Percentiles rank a stretch among this genome's conserved stretches.
Evolutionary conservation across 306 rosid genomes (phyloP).

Genomic region (Cucurbita moschata): DNA sequence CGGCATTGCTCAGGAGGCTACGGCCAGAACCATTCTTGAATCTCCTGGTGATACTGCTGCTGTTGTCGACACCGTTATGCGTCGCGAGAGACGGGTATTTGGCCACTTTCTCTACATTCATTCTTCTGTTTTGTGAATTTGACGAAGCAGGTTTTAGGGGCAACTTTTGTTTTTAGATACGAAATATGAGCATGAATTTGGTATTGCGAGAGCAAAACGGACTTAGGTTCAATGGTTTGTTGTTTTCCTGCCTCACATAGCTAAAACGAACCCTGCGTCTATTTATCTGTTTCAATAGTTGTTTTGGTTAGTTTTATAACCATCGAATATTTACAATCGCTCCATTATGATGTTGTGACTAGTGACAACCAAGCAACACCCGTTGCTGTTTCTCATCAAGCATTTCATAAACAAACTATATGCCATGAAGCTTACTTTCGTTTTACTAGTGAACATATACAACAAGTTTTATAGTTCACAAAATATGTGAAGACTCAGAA

Average conservation of each 20-base stretch:
- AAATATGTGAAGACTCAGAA: neutral
- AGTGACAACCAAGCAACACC: neutral
- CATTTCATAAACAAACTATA: neutral
- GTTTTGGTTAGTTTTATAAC: neutral
- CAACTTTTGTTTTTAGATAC: neutral
- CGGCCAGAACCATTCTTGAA: slow-evolving; percentile 40
- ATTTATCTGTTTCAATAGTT: neutral
- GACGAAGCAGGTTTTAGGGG: neutral
- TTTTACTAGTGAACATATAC: neutral
- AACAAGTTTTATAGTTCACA: neutral
- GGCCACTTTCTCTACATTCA: neutral
- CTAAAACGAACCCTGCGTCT: too few relatives aligned
- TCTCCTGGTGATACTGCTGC: slow-evolving; percentile 11
- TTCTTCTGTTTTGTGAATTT: too few relatives aligned
- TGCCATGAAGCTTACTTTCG: neutral
- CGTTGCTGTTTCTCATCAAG: neutral
- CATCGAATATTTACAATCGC: neutral
- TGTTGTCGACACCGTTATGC: slow-evolving; percentile 20
- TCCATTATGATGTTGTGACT: neutral
- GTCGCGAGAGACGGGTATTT: slow-evolving; percentile 43
- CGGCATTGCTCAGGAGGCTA: slow-evolving; percentile 46
- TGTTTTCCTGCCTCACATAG: too few relatives aligned
- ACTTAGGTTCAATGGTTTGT: too few relatives aligned
- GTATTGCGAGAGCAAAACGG: neutral
- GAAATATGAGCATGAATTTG: neutral